These are phyloP conservation scores for Aspergillus sp. DNA, from an alignment of 2,329 filamentous ascomycete genomes.

Conservation along the genomic window DNA sequence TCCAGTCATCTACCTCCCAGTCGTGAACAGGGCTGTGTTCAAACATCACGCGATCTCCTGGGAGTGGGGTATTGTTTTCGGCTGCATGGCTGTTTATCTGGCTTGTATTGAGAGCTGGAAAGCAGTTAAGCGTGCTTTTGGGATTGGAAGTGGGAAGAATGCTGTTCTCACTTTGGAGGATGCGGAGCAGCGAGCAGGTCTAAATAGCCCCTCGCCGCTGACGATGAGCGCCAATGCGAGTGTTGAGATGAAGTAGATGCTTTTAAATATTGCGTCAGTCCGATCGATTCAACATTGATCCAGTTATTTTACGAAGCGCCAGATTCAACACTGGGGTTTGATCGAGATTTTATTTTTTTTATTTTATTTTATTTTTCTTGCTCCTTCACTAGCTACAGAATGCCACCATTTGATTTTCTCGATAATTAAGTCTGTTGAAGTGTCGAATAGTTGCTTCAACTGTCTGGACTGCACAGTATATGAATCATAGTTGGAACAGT, in stretches of 20 bases:
- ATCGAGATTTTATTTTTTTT: too few relatives aligned
- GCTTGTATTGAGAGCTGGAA: conserved; percentile 65
- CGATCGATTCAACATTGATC: too few relatives aligned
- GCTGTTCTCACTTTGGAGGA: conserved; percentile 31
- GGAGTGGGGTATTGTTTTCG: conserved; percentile 68
- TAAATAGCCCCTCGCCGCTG: conserved; percentile 19
- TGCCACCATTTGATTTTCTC: too few relatives aligned
- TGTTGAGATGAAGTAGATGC: conserved; percentile 14
- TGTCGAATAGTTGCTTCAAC: too few relatives aligned
- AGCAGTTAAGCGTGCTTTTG: conserved; percentile 55
- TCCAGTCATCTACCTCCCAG: conserved; percentile 65
- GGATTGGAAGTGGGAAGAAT: conserved; percentile 36
- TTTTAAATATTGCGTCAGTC: too few relatives aligned
- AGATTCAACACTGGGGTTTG: too few relatives aligned
- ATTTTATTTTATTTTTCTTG: too few relatives aligned
- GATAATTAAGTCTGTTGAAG: too few relatives aligned
- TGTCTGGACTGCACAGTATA: too few relatives aligned
- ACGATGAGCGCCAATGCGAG: conserved; percentile 30
- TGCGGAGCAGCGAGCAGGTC: conserved; percentile 32
- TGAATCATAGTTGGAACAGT: too few relatives aligned
- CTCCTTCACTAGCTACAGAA: too few relatives aligned
- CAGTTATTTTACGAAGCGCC: too few relatives aligned
- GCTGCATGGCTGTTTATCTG: conserved; percentile 61
- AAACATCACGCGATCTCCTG: conserved; percentile 64
- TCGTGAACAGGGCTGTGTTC: conserved; percentile 63